Evolutionary conservation across 345 rosid genomes (phyloP), one percentile per base, ranked within the genome.

Genomic region (Rhodamnia argentea): DNA sequence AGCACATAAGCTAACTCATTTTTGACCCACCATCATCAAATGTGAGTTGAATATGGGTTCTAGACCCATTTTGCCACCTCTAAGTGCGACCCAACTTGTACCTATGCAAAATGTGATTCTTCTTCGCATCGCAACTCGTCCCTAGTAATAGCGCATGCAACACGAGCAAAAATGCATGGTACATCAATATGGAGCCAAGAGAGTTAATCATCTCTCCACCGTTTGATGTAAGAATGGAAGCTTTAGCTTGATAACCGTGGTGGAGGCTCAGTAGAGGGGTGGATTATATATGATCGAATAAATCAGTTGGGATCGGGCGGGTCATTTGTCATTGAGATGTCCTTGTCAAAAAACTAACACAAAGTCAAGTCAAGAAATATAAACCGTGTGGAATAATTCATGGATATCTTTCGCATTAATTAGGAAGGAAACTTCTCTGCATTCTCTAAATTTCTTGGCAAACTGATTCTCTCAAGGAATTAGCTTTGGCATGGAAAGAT

Each of bases 81-180:
- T n/a, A n/a, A n/a, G n/a, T n/a, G n/a, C n/a, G n/a, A n/a, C n/a
- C n/a, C n/a, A n/a, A n/a, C n/a, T n/a, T n/a, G n/a, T n/a, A n/a
- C n/a, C n/a, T n/a, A n/a, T n/a, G n/a, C n/a, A n/a, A n/a, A n/a
- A n/a, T n/a, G n/a, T 3, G 10, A 60, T 27, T 27, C 1, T 27
- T 60, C 1, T 6, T 27, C 5, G 2, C 40, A 60, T 0, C 0
- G 10, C 5, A 60, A 6, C 20, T 60, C 0, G 1, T 3, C 3
- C 10, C 20, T 6, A 14, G 2, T 14, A 27, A 29, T 0, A 60
- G 1, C 13, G 6, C 29, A 6, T 60, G 5, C 0, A 27, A 14
- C n/a, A 13, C 4, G 10, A 27, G 74, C 10, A 27, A 4, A 27
- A 29, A 27, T 15, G n/a, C 74, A 27, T 0, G 10, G 20, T 27